Evolutionary conservation across 2,329 filamentous ascomycete genomes (phyloP), one percentile per base, ranked within the genome.

Genomic region (Thelonectria discophora): DNA sequence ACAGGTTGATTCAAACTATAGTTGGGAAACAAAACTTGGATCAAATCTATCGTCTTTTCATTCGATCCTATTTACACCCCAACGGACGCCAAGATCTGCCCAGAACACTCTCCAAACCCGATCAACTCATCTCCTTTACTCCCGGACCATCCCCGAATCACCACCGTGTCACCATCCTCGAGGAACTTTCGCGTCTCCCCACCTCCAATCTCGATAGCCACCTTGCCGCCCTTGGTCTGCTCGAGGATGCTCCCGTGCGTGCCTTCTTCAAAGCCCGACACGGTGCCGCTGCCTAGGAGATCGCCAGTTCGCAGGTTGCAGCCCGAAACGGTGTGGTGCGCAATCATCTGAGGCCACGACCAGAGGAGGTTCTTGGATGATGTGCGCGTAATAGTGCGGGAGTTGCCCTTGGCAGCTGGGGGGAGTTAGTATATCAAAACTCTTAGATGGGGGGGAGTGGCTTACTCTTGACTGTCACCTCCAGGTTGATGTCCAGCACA

Each of bases 341-440:
- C 86, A 52, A 95, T 80, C 91, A 94, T 94, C 74, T 95, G 92
- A 1, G 90, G 84, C 79, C 93, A 95, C 0, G 91, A 94, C 83
- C 88, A 95, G 1, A 94, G 82, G 2, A 95, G 81, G 55, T 81
- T 76, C 45, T 70, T 74, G 17, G 76, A 75, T 55, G 75, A 64
- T 5, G 68, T 70, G 5, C 59, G 53, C 0, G 50, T 66, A 27
- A 68, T 68, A 20, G 68, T 73, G 4, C 72, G 74, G 32, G 68
- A 76, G 53, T 72, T 70, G 3, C 76, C 75, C 17, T 68, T 66
- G 32, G 69, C 63, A 10, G 77, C 76, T 79, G 24, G 0, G 9
- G 2, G 12, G 18, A 5, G 58, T 56, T 18, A 61, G 43, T 20
- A 27, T 24, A 7, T 20, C 12, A 2, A 1, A 0, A 1, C 1